Conservation (phyloP, 257 asterid genomes). For the Solanum gracilifrons region DNA sequence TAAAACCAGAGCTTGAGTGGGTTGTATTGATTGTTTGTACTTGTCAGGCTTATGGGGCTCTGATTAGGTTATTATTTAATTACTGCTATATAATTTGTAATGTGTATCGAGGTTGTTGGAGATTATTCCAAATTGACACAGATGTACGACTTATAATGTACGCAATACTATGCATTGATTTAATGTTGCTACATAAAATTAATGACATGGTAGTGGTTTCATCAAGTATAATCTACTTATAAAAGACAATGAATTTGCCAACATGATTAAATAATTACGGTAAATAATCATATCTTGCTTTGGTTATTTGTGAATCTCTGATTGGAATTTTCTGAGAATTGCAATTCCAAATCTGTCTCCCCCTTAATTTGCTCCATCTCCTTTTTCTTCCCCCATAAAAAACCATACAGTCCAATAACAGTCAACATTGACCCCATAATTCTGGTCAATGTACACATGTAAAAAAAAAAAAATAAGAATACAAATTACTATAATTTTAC, state of each 20-base stretch:
- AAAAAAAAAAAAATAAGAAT: neutral
- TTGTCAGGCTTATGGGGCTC: neutral
- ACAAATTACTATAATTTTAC: neutral
- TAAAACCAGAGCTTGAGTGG: neutral
- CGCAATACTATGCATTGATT: too few relatives aligned
- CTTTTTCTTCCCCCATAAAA: slow-evolving; percentile 67
- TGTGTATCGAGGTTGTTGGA: too few relatives aligned
- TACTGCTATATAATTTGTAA: neutral
- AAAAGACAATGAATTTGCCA: neutral
- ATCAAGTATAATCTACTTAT: neutral
- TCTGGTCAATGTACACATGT: slow-evolving; percentile 13
- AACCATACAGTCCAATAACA: slow-evolving; percentile 61
- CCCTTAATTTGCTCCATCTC: slow-evolving; percentile 15
- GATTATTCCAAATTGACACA: too few relatives aligned
- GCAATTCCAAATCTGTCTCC: neutral
- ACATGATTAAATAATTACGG: neutral
- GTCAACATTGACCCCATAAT: slow-evolving; percentile 50
- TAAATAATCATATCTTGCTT: neutral
- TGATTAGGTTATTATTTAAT: neutral
- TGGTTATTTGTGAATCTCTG: neutral
- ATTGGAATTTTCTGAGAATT: neutral
- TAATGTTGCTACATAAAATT: neutral
- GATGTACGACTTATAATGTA: too few relatives aligned
- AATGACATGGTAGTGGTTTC: neutral
- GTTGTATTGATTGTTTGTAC: neutral